Evolutionary conservation across 1,139 yeast species (phyloP), one percentile per base, ranked within the genome.

Genomic region (Suhomyces atakaporum): DNA sequence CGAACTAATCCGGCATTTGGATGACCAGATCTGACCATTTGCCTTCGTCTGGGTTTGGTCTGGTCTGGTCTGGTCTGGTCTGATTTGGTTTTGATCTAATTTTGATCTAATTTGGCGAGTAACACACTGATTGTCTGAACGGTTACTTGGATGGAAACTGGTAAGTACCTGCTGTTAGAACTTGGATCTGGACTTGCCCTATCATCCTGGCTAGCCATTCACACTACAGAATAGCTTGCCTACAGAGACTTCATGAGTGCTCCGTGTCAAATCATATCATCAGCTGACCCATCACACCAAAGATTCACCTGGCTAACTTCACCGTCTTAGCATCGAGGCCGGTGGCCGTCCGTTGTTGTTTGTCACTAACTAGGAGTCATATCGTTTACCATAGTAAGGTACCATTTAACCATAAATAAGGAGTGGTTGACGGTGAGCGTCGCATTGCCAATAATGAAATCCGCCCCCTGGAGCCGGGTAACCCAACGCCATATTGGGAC

Each of bases 401-500:
- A 7, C 8, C 7, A 9, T 19, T 19, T 7, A 9, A 19, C 8
- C 8, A 7, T 19, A 18, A 18, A 8, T 8, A 18, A 18, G 20
- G 20, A 18, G 20, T 18, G 20, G 20, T 18, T 8, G 20, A 18
- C 20, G 8, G 20, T 18, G 20, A 18, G 8, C 20, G 20, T n/a
- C 12, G 11, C 11, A 5, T 5, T 22, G n/a, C 13, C 12, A 11
- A 11, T 10, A 22, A 9, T 22, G 6, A 22, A 22, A 9, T 9
- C n/a, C 10, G 6, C 12, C 25, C 25, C 25, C 11, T 19, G 16
- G 16, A 21, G 21, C 27, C 33, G 33, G 33, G 33, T 30, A 30
- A 30, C 27, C 27, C 26, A 22, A 14, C 21, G 21, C 33, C 33
- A 11, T 16, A 30, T 30, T 27, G 33, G 33, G 33, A 16, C 24